Evolutionary conservation across 176 grass and related monocot species (phyloP).

Genomic region (Musa troglodytarum): DNA sequence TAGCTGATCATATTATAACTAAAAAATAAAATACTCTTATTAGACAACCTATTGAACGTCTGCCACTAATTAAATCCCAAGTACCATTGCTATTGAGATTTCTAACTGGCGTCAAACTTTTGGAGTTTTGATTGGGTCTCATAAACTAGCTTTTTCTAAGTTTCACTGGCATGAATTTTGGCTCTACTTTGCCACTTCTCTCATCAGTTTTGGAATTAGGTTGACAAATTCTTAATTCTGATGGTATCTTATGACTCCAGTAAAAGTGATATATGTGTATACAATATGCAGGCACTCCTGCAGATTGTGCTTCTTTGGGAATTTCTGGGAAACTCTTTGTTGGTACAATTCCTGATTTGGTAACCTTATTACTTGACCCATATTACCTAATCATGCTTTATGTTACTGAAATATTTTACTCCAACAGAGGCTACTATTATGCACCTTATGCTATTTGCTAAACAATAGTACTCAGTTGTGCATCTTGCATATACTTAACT

Average conservation of each 20-base stretch:
- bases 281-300: conserved; percentile 61
- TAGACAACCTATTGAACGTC: too few relatives aligned
- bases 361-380: conserved; percentile 22
- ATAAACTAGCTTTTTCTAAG: too few relatives aligned
- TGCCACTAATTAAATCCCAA: too few relatives aligned
- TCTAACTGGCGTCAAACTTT: too few relatives aligned
- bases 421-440: neutral
- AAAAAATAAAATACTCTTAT: too few relatives aligned
- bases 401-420: neutral
- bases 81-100: too few relatives aligned
- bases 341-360: conserved; percentile 81
- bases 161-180: too few relatives aligned
- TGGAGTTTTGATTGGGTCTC: too few relatives aligned
- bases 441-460: neutral
- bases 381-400: neutral
- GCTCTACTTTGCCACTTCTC: too few relatives aligned
- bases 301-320: conserved; percentile 84
- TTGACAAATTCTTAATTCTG: neutral
- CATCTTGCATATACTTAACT: neutral
- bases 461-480: neutral
- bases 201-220: too few relatives aligned
- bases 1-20: too few relatives aligned
- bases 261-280: neutral
- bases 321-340: conserved; percentile 91
- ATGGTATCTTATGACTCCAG: neutral